These are phyloP conservation scores for Metarhizium robertsii DNA, from an alignment of 2,329 filamentous ascomycete species.

Conservation along the genomic window DNA sequence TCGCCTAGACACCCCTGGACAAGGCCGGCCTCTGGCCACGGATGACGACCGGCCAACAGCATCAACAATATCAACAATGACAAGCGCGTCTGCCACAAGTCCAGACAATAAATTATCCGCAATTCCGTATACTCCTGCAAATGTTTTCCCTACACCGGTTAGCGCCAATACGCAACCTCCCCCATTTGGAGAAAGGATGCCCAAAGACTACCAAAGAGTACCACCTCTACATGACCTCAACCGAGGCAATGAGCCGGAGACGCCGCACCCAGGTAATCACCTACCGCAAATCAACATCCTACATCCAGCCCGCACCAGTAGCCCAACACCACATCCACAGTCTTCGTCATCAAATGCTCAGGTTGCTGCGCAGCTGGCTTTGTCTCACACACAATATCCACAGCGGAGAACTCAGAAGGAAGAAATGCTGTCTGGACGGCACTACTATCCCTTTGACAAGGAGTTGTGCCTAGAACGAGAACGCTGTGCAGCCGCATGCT, in stretches of 20 bases:
- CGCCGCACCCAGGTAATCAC: slow-evolving; percentile 38
- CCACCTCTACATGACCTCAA: slow-evolving; percentile 51
- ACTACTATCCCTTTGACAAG: slow-evolving; percentile 71
- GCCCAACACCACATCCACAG: slow-evolving; percentile 31
- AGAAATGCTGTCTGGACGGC: slow-evolving; percentile 74
- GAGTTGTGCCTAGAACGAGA: slow-evolving; percentile 78
- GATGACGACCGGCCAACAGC: slow-evolving; percentile 53
- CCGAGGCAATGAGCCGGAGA: slow-evolving; percentile 42
- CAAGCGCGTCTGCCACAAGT: slow-evolving; percentile 47
- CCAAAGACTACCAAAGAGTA: slow-evolving; percentile 52
- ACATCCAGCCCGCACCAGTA: slow-evolving; percentile 40
- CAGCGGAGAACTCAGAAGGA: slow-evolving; percentile 63
- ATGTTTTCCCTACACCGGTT: slow-evolving; percentile 52
- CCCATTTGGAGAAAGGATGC: slow-evolving; percentile 37
- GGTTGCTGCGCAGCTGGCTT: slow-evolving; percentile 48
- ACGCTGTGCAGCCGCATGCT: slow-evolving; percentile 70
- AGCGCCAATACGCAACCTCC: slow-evolving; percentile 42
- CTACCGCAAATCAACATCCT: slow-evolving; percentile 50
- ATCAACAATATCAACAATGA: slow-evolving; percentile 49
- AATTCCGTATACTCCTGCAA: slow-evolving; percentile 43
- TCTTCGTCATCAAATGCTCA: slow-evolving; percentile 33
- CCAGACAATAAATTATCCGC: slow-evolving; percentile 55
- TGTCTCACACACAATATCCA: slow-evolving; percentile 45
- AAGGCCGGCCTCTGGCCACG: slow-evolving; percentile 41
- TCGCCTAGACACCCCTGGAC: slow-evolving; percentile 50